Conservation (phyloP, 257 asterid genomes). For the Solanum lycopersicoides region DNA sequence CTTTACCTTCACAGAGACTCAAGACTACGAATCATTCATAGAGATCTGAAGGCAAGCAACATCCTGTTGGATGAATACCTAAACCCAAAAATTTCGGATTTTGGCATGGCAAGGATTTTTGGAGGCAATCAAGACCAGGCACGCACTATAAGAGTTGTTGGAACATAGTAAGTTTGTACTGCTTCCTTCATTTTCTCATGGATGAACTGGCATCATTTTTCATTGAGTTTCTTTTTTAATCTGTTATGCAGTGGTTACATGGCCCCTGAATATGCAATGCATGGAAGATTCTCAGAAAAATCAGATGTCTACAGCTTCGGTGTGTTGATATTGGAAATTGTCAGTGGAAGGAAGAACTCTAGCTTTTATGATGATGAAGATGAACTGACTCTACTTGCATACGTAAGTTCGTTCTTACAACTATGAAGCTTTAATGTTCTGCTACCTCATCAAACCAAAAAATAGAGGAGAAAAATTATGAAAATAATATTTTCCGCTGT, state of each 20-base stretch:
- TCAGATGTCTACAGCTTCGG: constrained; percentile 70
- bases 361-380: constrained; percentile 16
- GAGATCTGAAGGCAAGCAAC: constrained; percentile 53
- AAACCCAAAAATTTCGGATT: constrained; percentile 60
- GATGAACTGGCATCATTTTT: not conserved
- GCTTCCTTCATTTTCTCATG: not conserved
- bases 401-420: constrained; percentile 26
- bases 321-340: constrained; percentile 53
- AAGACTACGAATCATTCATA: constrained; percentile 49
- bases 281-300: constrained; percentile 60
- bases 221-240: not conserved
- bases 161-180: constrained; percentile 48
- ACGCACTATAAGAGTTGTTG: constrained; percentile 48
- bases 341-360: constrained; percentile 40
- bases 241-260: constrained; percentile 49
- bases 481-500: not conserved
- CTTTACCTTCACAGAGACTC: constrained; percentile 63
- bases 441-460: too few species aligned
- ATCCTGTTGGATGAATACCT: constrained; percentile 42
- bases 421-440: not conserved
- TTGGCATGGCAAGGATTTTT: constrained; percentile 52
- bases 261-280: constrained; percentile 74
- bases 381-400: constrained; percentile 40
- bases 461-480: not conserved
- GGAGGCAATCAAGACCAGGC: constrained; percentile 45